A percentile compares a stretch with the other conserved stretches of the same genome.
Conservation (phyloP, 2,329 filamentous ascomycete genomes). For the Fusarium sp. region DNA sequence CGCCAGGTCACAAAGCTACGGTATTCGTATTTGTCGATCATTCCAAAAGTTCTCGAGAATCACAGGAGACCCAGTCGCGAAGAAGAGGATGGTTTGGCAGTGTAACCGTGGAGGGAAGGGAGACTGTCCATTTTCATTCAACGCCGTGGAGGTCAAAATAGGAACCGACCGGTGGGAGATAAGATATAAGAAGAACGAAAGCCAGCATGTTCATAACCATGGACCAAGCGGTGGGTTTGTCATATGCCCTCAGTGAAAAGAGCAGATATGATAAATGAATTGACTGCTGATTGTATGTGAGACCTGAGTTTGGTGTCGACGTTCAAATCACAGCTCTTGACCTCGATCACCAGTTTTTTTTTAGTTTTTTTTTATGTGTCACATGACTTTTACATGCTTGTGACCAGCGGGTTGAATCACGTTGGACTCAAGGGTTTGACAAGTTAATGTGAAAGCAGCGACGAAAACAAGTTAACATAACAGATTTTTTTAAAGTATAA, state of each 20-base stretch:
- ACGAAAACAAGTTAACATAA: no score
- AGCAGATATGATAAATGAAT: neutral
- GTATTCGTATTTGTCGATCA: slow-evolving; percentile 7
- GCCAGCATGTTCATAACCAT: neutral
- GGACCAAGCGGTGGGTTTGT: neutral
- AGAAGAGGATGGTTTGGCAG: slow-evolving; percentile 8
- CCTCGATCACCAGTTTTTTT: no score
- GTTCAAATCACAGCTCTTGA: no score
- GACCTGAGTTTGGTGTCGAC: no score
- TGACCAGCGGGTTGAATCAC: no score
- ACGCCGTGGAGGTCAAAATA: slow-evolving; percentile 3
- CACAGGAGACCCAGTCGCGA: slow-evolving; percentile 8
- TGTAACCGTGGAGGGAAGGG: neutral
- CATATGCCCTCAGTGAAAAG: neutral
- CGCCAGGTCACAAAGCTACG: neutral
- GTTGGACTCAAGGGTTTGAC: no score
- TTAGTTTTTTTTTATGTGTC: no score
- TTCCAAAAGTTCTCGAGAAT: slow-evolving; percentile 7
- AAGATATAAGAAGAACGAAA: slow-evolving; percentile 1
- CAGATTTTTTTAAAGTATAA: no score
- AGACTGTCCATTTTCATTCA: slow-evolving; percentile 3
- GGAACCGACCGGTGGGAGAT: slow-evolving; percentile 6
- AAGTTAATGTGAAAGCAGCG: no score
- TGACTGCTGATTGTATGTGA: no score
- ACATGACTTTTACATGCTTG: no score